phyloP scores from a whole-genome alignment of 306 rosid species.

The Arachis stenosperma region DNA sequence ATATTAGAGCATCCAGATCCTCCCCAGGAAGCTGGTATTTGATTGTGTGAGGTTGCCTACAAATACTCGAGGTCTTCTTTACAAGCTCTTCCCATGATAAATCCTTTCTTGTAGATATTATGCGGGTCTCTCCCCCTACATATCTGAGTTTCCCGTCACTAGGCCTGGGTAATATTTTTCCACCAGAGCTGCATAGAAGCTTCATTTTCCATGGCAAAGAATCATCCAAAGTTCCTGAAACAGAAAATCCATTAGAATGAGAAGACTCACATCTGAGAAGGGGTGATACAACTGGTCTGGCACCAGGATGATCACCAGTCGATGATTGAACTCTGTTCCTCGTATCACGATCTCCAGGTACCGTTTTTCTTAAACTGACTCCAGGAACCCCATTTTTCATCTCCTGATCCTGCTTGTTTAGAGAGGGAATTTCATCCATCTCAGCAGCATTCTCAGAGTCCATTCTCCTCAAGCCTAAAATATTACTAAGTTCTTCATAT shows the following conservation, averaged over 20 bases:
- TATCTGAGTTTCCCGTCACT: slow-evolving; percentile 75
- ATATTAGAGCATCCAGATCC: slow-evolving; percentile 84
- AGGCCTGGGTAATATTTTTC: slow-evolving; percentile 76
- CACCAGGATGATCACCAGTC: slow-evolving; percentile 44
- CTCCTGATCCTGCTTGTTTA: slow-evolving; percentile 50
- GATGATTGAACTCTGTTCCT: slow-evolving; percentile 54
- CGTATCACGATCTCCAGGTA: slow-evolving; percentile 44
- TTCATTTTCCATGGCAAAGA: slow-evolving; percentile 58
- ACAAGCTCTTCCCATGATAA: slow-evolving; percentile 65
- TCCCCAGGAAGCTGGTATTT: slow-evolving; percentile 88
- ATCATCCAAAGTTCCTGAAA: slow-evolving; percentile 50
- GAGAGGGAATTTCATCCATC: slow-evolving; percentile 40
- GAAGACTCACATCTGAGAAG: slow-evolving; percentile 49
- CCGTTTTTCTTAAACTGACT: slow-evolving; percentile 42
- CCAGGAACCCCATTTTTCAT: slow-evolving; percentile 47
- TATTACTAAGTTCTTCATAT: slow-evolving; percentile 55
- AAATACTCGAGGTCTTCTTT: slow-evolving; percentile 63
- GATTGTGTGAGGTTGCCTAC: slow-evolving; percentile 66
- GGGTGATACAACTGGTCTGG: slow-evolving; percentile 32
- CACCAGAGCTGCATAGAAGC: slow-evolving; percentile 78
- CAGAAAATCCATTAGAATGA: slow-evolving; percentile 46
- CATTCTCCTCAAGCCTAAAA: slow-evolving; percentile 67
- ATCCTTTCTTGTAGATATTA: slow-evolving; percentile 56
- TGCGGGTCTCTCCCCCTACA: slow-evolving; percentile 79
- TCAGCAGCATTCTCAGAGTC: slow-evolving; percentile 66